A percentile compares a stretch with the other conserved stretches of the same genome.
Evolutionary conservation across 805 yeast genomes (phyloP).

Genomic region (Metschnikowia proteae): DNA sequence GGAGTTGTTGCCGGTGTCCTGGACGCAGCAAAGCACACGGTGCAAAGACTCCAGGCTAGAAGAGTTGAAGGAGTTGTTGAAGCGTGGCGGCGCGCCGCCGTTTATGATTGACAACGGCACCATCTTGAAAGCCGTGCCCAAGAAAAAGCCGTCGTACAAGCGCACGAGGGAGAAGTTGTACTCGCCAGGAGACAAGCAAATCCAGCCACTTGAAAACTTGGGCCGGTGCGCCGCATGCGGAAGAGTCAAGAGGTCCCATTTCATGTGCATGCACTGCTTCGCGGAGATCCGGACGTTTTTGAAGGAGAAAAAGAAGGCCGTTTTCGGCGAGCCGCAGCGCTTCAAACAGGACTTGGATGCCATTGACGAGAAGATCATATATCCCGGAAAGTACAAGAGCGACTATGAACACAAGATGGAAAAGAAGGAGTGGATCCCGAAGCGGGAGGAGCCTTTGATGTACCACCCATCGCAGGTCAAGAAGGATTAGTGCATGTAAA

Average conservation of each 20-base stretch:
- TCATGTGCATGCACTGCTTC: slow-evolving; percentile 90
- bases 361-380: slow-evolving; percentile 59
- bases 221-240: slow-evolving; percentile 97
- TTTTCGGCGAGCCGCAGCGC: slow-evolving; percentile 28
- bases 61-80: slow-evolving; percentile 39
- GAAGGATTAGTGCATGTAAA: slow-evolving; percentile 14
- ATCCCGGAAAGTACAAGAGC: slow-evolving; percentile 64
- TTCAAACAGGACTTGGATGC: slow-evolving; percentile 49
- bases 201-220: slow-evolving; percentile 68
- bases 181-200: slow-evolving; percentile 79
- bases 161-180: slow-evolving; percentile 80
- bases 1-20: slow-evolving; percentile 13
- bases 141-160: slow-evolving; percentile 85
- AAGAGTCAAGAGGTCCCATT: slow-evolving; percentile 81
- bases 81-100: slow-evolving; percentile 31
- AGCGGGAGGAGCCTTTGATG: slow-evolving; percentile 40
- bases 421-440: slow-evolving; percentile 43
- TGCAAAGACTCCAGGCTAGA: slow-evolving; percentile 26
- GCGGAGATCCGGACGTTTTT: slow-evolving; percentile 73
- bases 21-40: slow-evolving; percentile 4
- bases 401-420: slow-evolving; percentile 29
- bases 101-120: slow-evolving; percentile 60
- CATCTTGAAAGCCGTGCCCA: slow-evolving; percentile 82
- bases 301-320: slow-evolving; percentile 45
- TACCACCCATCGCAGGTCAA: slow-evolving; percentile 26